Evolutionary conservation across 2,329 filamentous ascomycete genomes (phyloP).

Genomic region (Alternaria sp.): DNA sequence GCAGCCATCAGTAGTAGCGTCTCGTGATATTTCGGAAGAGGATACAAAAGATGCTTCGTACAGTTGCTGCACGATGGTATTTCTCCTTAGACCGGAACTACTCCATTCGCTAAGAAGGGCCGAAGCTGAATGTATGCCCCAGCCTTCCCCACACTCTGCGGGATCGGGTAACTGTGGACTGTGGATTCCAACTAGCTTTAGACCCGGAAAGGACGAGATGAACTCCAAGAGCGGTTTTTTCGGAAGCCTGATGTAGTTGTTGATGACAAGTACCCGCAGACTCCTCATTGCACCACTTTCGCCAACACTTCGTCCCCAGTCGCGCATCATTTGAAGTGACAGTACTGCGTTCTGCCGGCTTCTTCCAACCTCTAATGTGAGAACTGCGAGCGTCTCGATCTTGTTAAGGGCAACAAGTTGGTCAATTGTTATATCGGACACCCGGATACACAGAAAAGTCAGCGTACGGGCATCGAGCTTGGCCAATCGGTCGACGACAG

Average conservation of each 20-base stretch:
- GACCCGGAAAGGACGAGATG: conserved; percentile 19
- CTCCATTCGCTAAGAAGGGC: conserved; percentile 11
- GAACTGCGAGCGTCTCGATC: conserved; percentile 24
- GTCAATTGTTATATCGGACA: conserved; percentile 9
- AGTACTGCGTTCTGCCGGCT: neutral
- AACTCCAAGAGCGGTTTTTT: conserved; percentile 6
- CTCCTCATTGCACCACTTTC: conserved; percentile 25
- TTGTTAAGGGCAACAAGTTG: conserved; percentile 24
- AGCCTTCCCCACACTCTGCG: neutral
- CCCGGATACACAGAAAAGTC: conserved; percentile 26
- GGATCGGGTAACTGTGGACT: neutral
- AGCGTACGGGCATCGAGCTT: conserved; percentile 20
- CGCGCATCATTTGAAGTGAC: conserved; percentile 11
- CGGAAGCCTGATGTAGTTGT: conserved; percentile 9
- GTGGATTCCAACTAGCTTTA: conserved; percentile 22
- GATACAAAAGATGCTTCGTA: conserved; percentile 13
- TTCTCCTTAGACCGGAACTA: conserved; percentile 4
- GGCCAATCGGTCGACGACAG: conserved; percentile 19
- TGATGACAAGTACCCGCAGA: conserved; percentile 23
- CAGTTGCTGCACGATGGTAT: conserved; percentile 19
- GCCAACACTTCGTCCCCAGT: conserved; percentile 27
- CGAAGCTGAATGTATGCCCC: neutral
- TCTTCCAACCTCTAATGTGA: conserved; percentile 14
- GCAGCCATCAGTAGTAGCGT: neutral
- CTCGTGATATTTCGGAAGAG: neutral